A percentile compares a stretch with the other conserved stretches of the same genome.
Conservation (phyloP, 1,284 basidiomycete genomes). For the Vanrija pseudolonga region DNA sequence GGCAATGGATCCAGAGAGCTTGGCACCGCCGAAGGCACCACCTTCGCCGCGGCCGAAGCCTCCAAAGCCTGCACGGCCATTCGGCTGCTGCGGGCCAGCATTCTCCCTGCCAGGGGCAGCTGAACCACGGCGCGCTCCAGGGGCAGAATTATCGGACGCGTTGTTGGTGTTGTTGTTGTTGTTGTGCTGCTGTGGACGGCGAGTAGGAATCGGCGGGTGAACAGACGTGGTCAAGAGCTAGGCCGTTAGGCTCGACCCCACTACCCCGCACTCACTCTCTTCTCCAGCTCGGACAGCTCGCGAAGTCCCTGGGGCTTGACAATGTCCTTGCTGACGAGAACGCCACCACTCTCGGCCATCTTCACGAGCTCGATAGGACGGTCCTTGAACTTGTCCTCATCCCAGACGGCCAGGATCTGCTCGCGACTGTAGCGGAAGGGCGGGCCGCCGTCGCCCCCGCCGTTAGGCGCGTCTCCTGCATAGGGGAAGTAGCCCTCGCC, state of each 20-base stretch:
- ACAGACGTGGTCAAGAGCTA: slow-evolving; percentile 38
- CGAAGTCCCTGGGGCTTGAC: slow-evolving; percentile 70
- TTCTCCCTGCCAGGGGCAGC: slow-evolving; percentile 1
- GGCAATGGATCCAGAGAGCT: slow-evolving; percentile 29
- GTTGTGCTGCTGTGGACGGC: slow-evolving; percentile 18
- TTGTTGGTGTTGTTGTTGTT: neutral
- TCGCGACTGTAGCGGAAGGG: slow-evolving; percentile 84
- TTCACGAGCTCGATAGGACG: slow-evolving; percentile 69
- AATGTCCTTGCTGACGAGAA: slow-evolving; percentile 71
- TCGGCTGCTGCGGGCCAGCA: slow-evolving; percentile 19
- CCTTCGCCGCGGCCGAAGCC: slow-evolving; percentile 41
- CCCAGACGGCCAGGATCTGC: slow-evolving; percentile 77
- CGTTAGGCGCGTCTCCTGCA: slow-evolving; percentile 53
- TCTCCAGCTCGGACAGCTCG: slow-evolving; percentile 76
- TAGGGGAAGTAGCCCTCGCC: slow-evolving; percentile 55
- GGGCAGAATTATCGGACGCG: slow-evolving; percentile 1
- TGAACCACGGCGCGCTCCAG: slow-evolving; percentile 2
- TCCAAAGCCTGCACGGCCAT: slow-evolving; percentile 31
- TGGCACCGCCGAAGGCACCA: slow-evolving; percentile 38
- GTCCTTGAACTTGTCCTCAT: slow-evolving; percentile 66
- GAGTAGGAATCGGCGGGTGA: slow-evolving; percentile 33
- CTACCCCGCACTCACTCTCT: slow-evolving; percentile 64
- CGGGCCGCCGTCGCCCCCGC: slow-evolving; percentile 33
- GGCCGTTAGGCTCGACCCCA: neutral
- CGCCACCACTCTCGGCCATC: slow-evolving; percentile 66